phyloP scores from a whole-genome alignment of 2,329 filamentous ascomycete genomes.

The Cryphonectria carpinicola region DNA sequence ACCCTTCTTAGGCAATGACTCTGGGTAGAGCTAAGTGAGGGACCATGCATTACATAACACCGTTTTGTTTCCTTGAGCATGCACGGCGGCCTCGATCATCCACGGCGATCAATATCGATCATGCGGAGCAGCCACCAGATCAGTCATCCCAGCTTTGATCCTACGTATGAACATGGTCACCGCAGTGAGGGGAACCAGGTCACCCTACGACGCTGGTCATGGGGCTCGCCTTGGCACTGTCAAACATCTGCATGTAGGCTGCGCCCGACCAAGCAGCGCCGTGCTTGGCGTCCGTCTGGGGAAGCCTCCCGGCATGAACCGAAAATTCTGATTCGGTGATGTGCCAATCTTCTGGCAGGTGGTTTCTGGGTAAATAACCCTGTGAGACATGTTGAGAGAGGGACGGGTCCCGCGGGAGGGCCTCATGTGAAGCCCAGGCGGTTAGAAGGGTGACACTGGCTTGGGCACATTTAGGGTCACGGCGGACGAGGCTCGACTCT shows the following conservation, averaged over 20 bases:
- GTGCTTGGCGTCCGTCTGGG: slow-evolving; percentile 15
- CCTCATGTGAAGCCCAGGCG: not conserved
- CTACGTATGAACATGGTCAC: not conserved
- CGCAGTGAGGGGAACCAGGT: not conserved
- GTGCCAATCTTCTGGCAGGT: slow-evolving; percentile 3
- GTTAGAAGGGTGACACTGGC: slow-evolving; percentile 1
- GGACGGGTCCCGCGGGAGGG: slow-evolving; percentile 14
- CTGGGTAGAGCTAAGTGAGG: not conserved
- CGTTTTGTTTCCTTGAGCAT: not conserved
- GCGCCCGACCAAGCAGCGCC: slow-evolving; percentile 1
- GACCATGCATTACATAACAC: not conserved
- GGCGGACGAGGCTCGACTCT: not conserved
- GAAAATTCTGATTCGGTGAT: slow-evolving; percentile 11
- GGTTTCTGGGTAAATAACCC: not conserved
- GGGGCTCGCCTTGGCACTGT: slow-evolving; percentile 2
- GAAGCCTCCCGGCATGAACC: not conserved
- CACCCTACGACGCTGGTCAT: not conserved
- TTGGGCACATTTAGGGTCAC: not conserved
- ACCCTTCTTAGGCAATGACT: not conserved
- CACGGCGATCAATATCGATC: not conserved
- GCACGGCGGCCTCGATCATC: not conserved
- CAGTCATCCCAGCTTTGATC: not conserved
- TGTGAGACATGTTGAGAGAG: not conserved
- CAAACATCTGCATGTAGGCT: not conserved
- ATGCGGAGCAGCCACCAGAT: slow-evolving; percentile 2